Conservation (phyloP, 768 basidiomycete genomes). For the Rhodotorula paludigena region DNA sequence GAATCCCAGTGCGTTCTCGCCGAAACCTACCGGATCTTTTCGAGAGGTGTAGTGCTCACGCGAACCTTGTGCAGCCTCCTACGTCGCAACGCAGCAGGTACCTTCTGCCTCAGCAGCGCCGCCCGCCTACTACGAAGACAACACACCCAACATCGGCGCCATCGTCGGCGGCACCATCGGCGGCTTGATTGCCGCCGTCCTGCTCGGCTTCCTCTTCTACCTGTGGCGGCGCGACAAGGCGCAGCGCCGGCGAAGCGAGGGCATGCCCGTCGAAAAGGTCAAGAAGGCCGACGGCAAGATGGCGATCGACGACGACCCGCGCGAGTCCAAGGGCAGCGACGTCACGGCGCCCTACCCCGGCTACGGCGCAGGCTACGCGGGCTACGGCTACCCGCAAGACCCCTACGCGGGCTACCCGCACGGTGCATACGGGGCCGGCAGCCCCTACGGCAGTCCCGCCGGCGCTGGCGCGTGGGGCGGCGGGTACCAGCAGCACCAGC, state of each 20-base stretch:
- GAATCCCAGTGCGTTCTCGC: conserved; percentile 7
- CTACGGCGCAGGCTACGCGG: not conserved
- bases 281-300: conserved; percentile 34
- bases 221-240: conserved; percentile 31
- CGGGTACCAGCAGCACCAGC: not conserved
- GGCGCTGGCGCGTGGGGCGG: not conserved
- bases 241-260: conserved; percentile 14
- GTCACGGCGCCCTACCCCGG: not conserved
- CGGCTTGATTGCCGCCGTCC: conserved; percentile 21
- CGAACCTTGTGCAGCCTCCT: conserved; percentile 22
- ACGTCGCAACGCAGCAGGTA: conserved; percentile 9
- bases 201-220: conserved; percentile 34
- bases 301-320: conserved; percentile 34
- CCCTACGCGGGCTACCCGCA: not conserved
- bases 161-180: conserved; percentile 34
- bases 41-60: too few relatives aligned
- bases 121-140: not conserved
- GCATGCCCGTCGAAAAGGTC: conserved; percentile 15
- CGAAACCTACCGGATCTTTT: not conserved
- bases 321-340: not conserved
- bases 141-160: conserved; percentile 3
- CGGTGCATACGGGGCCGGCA: not conserved
- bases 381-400: conserved; percentile 10
- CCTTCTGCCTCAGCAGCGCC: not conserved
- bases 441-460: not conserved